These are phyloP conservation scores for Tephrocybe sp. DNA, from an alignment of 768 basidiomycete species.

Conservation along the genomic window DNA sequence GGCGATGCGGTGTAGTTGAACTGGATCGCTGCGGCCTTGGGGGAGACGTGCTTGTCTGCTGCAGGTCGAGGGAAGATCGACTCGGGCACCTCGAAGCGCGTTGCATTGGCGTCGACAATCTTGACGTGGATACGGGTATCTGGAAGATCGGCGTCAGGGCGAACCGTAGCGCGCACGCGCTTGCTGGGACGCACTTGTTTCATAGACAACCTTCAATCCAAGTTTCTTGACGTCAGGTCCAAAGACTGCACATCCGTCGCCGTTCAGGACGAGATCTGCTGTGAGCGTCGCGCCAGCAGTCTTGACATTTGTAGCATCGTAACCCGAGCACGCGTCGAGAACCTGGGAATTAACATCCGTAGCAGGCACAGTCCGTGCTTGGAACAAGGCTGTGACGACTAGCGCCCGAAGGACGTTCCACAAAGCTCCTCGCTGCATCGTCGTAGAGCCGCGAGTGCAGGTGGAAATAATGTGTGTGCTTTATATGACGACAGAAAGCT, in stretches of 20 bases:
- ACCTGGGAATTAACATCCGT: constrained; percentile 29
- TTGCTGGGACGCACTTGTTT: constrained; percentile 43
- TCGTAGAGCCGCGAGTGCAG: not conserved
- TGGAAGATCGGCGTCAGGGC: constrained; percentile 18
- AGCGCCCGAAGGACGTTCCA: constrained; percentile 2
- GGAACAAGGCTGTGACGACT: constrained; percentile 4
- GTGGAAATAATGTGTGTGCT: not conserved
- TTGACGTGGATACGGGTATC: constrained; percentile 64
- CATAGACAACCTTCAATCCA: constrained; percentile 53
- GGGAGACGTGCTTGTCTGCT: constrained; percentile 23
- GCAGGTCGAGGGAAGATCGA: constrained; percentile 58
- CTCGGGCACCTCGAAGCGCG: constrained; percentile 66
- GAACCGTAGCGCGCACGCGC: not conserved
- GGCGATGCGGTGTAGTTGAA: constrained; percentile 62
- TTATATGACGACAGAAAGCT: not conserved
- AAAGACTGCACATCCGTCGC: constrained; percentile 56
- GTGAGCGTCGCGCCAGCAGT: constrained; percentile 38
- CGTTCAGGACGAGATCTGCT: constrained; percentile 54
- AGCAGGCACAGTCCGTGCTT: constrained; percentile 5
- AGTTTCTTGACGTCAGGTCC: constrained; percentile 53
- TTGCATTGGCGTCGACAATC: constrained; percentile 48
- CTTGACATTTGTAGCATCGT: constrained; percentile 48
- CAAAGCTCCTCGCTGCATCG: constrained; percentile 5
- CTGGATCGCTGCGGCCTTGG: constrained; percentile 41
- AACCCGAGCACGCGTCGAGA: constrained; percentile 63